phyloP scores from a whole-genome alignment of 306 rosid genomes.

The Alnus rubra region DNA sequence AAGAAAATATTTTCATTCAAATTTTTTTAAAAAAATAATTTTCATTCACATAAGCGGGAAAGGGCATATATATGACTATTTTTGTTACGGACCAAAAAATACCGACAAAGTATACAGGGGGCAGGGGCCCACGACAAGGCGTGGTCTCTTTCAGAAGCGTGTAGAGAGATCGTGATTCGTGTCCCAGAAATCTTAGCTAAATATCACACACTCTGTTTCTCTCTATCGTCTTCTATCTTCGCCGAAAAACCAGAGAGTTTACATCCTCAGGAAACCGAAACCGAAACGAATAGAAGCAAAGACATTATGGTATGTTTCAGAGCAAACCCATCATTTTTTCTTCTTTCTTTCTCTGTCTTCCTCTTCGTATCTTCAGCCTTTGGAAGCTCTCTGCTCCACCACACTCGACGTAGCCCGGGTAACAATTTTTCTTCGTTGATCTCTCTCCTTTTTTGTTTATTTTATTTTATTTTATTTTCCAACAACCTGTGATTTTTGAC shows the following conservation, averaged over 20 bases:
- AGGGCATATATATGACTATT: no score
- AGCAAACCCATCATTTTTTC: constrained; percentile 16
- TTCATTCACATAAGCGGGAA: neutral
- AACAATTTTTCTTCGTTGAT: neutral
- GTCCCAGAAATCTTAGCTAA: neutral
- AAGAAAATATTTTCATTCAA: neutral
- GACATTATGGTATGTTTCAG: constrained; percentile 40
- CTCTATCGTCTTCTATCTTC: neutral
- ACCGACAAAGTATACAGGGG: neutral
- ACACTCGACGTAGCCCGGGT: constrained; percentile 31
- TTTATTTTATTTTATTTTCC: no score
- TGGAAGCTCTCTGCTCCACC: constrained; percentile 18
- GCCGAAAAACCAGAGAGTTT: constrained; percentile 16
- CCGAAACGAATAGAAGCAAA: constrained; percentile 27
- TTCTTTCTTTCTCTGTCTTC: constrained; percentile 19
- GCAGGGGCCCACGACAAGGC: neutral
- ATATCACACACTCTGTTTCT: neutral
- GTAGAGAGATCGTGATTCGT: no score
- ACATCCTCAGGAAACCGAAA: constrained; percentile 26
- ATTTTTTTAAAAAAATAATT: no score
- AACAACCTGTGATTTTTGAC: constrained; percentile 6
- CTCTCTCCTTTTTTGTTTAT: neutral
- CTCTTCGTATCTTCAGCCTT: constrained; percentile 24
- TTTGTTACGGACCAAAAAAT: neutral
- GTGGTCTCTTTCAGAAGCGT: neutral